Conservation (phyloP, 768 basidiomycete species). For the Leccinum incarnatum region DNA sequence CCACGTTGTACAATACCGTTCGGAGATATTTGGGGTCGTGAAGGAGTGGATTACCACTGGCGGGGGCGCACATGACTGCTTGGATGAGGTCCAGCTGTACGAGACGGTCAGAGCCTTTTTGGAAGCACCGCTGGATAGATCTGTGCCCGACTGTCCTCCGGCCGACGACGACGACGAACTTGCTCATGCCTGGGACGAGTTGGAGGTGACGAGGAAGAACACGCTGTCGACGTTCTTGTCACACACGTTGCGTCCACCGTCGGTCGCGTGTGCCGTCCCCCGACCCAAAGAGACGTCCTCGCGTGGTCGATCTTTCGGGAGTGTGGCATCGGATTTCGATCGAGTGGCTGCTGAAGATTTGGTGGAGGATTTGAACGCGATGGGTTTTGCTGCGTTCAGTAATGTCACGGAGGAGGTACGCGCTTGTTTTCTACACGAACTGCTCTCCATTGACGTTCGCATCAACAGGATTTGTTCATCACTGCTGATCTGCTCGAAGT, state of each 20-base stretch:
- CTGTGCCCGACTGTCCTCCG: slow-evolving; percentile 38
- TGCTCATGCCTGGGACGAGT: slow-evolving; percentile 42
- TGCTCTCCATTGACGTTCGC: slow-evolving; percentile 5
- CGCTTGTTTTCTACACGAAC: slow-evolving; percentile 9
- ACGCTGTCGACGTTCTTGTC: slow-evolving; percentile 48
- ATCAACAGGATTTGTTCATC: slow-evolving; percentile 66
- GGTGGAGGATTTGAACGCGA: slow-evolving; percentile 74
- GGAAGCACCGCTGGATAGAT: slow-evolving; percentile 51
- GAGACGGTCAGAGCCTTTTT: slow-evolving; percentile 60
- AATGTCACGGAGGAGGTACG: slow-evolving; percentile 76
- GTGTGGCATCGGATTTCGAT: slow-evolving; percentile 62
- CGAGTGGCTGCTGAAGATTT: slow-evolving; percentile 63
- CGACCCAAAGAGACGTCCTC: slow-evolving; percentile 13
- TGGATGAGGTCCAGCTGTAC: slow-evolving; percentile 69
- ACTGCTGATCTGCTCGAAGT: slow-evolving; percentile 79
- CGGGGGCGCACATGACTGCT: slow-evolving; percentile 73
- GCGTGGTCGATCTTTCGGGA: slow-evolving; percentile 28
- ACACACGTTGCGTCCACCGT: slow-evolving; percentile 60
- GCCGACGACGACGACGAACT: slow-evolving; percentile 42
- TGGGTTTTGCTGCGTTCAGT: slow-evolving; percentile 70
- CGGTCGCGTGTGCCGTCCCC: slow-evolving; percentile 26
- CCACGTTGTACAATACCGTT: slow-evolving; percentile 49
- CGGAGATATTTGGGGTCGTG: slow-evolving; percentile 61
- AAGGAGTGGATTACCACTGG: slow-evolving; percentile 72
- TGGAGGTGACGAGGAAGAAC: slow-evolving; percentile 42